Base-by-base conservation (phyloP, 768 basidiomycete genomes). In the Fistulinella prunicolor region DNA sequence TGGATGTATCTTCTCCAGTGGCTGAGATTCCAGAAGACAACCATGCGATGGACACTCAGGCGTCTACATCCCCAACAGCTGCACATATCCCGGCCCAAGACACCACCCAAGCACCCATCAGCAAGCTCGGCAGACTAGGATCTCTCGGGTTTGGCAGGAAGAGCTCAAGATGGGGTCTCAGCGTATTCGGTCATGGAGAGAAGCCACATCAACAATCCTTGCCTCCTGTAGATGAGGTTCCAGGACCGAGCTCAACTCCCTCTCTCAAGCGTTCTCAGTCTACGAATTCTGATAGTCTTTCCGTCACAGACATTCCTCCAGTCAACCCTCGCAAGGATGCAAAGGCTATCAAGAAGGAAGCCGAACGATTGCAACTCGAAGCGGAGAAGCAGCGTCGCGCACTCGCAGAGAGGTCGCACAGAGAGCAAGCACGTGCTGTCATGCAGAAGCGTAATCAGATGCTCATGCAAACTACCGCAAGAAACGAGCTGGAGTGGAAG, bases 401-500 rank as follows among this genome's bases (percentile, higher is more conserved):
- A 47, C 75, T 88, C 53, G 81, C 78, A 16, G 81, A 85, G 65
- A 82, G 81, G 58, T 83, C 73, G 61, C 83, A 89, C 52, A 81
- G 83, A 58, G 94, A 96, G 59, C 87, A 93, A 67, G 89, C 93
- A 16, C 81, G 93, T 46, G 91, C 90, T 37, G 93, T 95, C 68
- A 87, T 94, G 83, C 80, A 85, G 60, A 95, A 94, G 73, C 86
- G 90, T 54, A 84, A 80, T 50, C 82, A 85, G 55, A 76, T 91
- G 67, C 73, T 88, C 58, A 80, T 80, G 61, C 77, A 82, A 56
- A 76, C 63, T 16, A 67, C 73, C 24, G 68, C 64, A 38, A 73
- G 69, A 55, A 70, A 74, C 47, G 80, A 86, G 50, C 62, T 86
- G 28, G 85, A 86, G 59, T 89, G 85, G 86, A 74, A 73, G 47